Conservation (phyloP, 352 stramenopile species). For the Pythium sp. region DNA sequence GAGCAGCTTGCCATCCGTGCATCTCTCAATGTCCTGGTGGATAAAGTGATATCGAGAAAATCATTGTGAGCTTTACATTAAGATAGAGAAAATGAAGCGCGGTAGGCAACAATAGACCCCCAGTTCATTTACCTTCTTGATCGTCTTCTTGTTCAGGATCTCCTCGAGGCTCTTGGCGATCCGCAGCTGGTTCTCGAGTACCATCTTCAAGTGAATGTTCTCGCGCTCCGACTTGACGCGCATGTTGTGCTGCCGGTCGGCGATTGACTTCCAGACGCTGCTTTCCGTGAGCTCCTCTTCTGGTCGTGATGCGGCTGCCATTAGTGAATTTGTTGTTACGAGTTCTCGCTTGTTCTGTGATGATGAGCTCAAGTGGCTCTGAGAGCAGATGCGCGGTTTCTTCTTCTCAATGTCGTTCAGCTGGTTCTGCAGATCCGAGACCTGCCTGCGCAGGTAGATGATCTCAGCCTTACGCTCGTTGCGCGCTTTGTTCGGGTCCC, state of each 20-base stretch:
- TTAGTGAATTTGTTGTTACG: too few relatives aligned
- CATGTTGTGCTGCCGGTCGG: neutral
- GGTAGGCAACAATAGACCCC: too few relatives aligned
- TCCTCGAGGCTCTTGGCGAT: conserved; percentile 39
- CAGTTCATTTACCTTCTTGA: neutral
- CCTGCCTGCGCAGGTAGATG: conserved; percentile 28
- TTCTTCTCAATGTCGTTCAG: conserved; percentile 14
- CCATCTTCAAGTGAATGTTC: conserved; percentile 46
- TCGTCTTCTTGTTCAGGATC: conserved; percentile 34
- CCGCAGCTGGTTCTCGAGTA: conserved; percentile 50
- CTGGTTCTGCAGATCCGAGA: conserved; percentile 30
- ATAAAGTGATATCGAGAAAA: neutral
- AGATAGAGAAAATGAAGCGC: too few relatives aligned
- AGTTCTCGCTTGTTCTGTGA: too few relatives aligned
- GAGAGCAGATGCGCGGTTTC: neutral
- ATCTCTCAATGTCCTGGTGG: neutral
- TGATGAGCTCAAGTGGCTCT: too few relatives aligned
- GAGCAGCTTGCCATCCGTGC: neutral
- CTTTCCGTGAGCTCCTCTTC: neutral
- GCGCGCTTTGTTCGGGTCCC: conserved; percentile 18
- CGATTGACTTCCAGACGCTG: conserved; percentile 13
- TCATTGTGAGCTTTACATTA: too few relatives aligned
- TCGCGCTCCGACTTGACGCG: conserved; percentile 30
- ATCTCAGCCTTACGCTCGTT: conserved; percentile 32
- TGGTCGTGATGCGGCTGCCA: neutral